phyloP scores from a whole-genome alignment of 148 eudicot genomes.

The Rhododendron henanense region DNA sequence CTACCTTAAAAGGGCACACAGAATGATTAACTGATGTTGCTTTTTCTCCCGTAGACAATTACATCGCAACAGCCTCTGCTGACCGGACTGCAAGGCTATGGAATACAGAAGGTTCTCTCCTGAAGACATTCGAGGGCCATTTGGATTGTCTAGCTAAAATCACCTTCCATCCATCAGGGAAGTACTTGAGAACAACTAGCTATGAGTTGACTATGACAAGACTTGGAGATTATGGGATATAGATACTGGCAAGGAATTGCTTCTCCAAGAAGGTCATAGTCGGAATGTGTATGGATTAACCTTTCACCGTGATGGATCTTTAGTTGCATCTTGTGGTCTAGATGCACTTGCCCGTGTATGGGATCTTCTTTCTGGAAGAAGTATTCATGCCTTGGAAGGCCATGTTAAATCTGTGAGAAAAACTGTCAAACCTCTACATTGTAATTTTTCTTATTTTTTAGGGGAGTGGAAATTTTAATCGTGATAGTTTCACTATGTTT shows the following conservation, averaged over 20 bases:
- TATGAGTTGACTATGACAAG: constrained; percentile 63
- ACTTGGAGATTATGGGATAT: constrained; percentile 98
- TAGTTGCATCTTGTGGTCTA: constrained; percentile 83
- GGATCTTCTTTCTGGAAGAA: constrained; percentile 90
- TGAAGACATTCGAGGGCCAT: constrained; percentile 77
- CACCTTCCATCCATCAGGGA: constrained; percentile 89
- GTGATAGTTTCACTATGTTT: neutral
- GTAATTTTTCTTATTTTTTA: too few species aligned
- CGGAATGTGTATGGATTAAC: constrained; percentile 77
- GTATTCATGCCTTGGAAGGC: constrained; percentile 92
- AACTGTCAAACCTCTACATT: neutral
- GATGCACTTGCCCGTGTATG: constrained; percentile 94
- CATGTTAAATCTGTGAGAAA: constrained; percentile 79
- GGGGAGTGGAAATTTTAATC: too few species aligned
- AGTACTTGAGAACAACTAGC: constrained; percentile 87
- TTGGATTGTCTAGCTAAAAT: constrained; percentile 86
- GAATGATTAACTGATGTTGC: constrained; percentile 70
- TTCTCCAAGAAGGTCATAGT: constrained; percentile 98
- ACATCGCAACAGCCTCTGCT: constrained; percentile 86
- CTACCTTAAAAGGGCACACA: constrained; percentile 78
- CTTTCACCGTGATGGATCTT: constrained; percentile 91
- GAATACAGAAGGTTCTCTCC: constrained; percentile 56
- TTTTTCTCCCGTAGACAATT: constrained; percentile 66
- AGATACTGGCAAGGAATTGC: constrained; percentile 76
- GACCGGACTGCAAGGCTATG: constrained; percentile 82